Evolutionary conservation across 2,329 filamentous ascomycete species (phyloP).

Genomic region (Sphaerulina musiva): DNA sequence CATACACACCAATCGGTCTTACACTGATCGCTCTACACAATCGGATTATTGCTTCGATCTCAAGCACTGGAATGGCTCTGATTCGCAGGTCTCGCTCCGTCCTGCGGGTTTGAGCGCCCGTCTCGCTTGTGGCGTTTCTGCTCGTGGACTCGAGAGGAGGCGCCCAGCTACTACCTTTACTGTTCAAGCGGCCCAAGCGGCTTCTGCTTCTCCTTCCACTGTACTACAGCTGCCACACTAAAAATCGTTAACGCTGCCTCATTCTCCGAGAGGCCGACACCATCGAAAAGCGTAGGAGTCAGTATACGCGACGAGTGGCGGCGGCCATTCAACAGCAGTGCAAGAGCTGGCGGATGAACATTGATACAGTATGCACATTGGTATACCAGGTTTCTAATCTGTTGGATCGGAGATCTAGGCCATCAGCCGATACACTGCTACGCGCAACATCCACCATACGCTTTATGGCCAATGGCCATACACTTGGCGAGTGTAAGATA

Average conservation of each 20-base stretch:
- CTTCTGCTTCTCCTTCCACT: background rate
- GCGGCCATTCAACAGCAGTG: background rate
- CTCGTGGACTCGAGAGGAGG: constrained; percentile 5
- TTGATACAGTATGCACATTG: background rate
- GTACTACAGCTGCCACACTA: constrained; percentile 2
- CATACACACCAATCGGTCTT: background rate
- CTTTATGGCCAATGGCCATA: no score
- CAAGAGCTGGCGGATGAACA: background rate
- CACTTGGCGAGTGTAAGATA: no score
- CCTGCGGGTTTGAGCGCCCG: constrained; percentile 9
- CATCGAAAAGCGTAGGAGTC: background rate
- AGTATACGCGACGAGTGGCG: background rate
- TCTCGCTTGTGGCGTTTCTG: constrained; percentile 11
- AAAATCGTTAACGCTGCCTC: background rate
- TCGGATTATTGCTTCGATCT: background rate
- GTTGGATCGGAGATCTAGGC: background rate
- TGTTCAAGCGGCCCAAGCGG: background rate
- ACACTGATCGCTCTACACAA: background rate
- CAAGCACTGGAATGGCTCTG: background rate
- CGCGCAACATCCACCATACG: background rate
- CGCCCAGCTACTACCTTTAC: background rate
- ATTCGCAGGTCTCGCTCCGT: constrained; percentile 15
- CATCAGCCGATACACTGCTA: background rate
- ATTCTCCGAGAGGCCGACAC: background rate
- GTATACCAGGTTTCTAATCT: background rate